Conservation (phyloP, 371 early-diverging fungal species). For the Mucor circinelloides region DNA sequence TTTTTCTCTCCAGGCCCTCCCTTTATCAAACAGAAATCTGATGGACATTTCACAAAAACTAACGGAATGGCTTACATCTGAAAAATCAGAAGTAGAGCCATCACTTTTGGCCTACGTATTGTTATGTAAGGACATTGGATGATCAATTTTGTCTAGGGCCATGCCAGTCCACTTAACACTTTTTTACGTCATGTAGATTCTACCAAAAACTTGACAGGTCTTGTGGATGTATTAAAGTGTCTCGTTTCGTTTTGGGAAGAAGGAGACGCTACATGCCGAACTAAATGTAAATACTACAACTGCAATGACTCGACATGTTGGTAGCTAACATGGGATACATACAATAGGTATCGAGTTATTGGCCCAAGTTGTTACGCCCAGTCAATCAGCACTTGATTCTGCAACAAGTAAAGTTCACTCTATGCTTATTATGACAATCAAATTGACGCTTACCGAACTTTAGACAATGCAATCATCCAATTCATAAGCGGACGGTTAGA, state of each 20-base stretch:
- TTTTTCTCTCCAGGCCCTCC: not conserved
- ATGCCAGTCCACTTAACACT: not conserved
- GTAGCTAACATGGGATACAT: not conserved
- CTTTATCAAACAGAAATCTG: not conserved
- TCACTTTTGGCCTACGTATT: slow-evolving; percentile 36
- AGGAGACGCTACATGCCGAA: slow-evolving; percentile 7
- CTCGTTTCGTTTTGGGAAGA: slow-evolving; percentile 19
- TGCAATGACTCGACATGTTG: not conserved
- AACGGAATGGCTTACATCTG: slow-evolving; percentile 32
- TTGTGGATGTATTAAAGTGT: slow-evolving; percentile 13
- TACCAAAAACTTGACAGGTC: slow-evolving; percentile 22
- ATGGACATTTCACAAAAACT: slow-evolving; percentile 22
- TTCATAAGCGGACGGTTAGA: slow-evolving; percentile 10
- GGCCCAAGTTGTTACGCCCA: slow-evolving; percentile 33
- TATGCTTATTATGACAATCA: not conserved
- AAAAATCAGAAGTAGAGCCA: slow-evolving; percentile 30
- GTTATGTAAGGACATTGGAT: slow-evolving; percentile 21
- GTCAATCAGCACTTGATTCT: slow-evolving; percentile 23
- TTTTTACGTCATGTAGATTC: slow-evolving; percentile 12
- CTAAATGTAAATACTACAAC: slow-evolving; percentile 13
- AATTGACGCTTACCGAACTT: not conserved
- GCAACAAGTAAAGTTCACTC: slow-evolving; percentile 17
- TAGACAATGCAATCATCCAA: slow-evolving; percentile 18
- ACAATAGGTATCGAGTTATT: slow-evolving; percentile 31
- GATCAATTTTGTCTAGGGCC: not conserved